Evolutionary conservation across 805 yeast genomes (phyloP).

Genomic region (Teunomyces kruisii): DNA sequence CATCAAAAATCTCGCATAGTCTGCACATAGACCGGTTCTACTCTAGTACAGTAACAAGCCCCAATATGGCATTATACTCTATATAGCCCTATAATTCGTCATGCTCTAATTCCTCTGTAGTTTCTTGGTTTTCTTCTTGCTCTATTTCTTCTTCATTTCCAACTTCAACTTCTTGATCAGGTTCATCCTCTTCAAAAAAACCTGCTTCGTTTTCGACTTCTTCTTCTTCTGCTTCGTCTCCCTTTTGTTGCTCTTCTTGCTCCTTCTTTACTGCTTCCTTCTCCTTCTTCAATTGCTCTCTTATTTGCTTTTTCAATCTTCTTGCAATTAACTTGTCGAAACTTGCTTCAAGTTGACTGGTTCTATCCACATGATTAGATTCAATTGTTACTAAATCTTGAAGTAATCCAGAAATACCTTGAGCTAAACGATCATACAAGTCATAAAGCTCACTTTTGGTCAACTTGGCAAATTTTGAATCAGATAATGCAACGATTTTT

Average conservation of each 20-base stretch:
- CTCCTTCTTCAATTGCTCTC: conserved; percentile 30
- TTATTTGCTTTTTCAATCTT: conserved; percentile 30
- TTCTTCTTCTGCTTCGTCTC: conserved; percentile 7
- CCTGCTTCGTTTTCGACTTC: conserved; percentile 4
- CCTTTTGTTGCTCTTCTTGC: conserved; percentile 11
- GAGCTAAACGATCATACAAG: conserved; percentile 23
- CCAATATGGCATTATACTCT: neutral
- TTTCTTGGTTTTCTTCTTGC: conserved; percentile 8
- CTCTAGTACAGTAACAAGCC: neutral
- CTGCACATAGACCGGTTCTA: neutral
- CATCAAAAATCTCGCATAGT: neutral
- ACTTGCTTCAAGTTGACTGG: conserved; percentile 24
- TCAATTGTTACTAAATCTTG: conserved; percentile 31
- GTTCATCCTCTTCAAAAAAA: conserved; percentile 5
- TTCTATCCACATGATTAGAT: conserved; percentile 27
- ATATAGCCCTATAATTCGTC: conserved; percentile 17
- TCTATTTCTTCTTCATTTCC: conserved; percentile 8
- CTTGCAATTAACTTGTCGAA: conserved; percentile 30
- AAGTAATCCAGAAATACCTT: conserved; percentile 27
- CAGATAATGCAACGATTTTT: conserved; percentile 18
- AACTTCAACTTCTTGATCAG: conserved; percentile 6
- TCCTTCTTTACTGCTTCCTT: conserved; percentile 20
- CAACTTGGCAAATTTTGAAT: conserved; percentile 20
- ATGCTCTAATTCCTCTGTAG: conserved; percentile 15
- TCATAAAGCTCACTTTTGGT: conserved; percentile 26